Evolutionary conservation across 2,329 filamentous ascomycete species (phyloP).

Genomic region (Microdochium bolleyi): DNA sequence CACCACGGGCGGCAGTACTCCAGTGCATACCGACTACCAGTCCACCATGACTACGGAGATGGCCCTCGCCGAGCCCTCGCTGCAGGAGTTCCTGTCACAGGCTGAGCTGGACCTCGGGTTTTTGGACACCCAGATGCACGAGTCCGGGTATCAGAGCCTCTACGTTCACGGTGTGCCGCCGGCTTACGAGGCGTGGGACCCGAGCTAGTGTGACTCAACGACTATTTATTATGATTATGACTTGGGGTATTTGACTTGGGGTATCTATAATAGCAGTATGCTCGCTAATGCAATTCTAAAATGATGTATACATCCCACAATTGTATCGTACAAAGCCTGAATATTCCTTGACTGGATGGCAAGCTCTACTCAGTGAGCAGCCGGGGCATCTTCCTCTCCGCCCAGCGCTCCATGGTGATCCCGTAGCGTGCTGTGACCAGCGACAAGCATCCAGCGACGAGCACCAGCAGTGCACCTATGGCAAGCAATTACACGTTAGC

Average conservation of each 20-base stretch:
- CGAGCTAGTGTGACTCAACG: neutral
- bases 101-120: constrained; percentile 21
- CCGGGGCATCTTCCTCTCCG: neutral
- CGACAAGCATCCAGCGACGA: neutral
- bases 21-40: neutral
- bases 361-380: neutral
- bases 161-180: neutral
- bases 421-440: neutral
- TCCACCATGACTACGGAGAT: constrained; percentile 20
- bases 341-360: no score
- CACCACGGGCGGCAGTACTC: neutral
- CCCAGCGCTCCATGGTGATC: neutral
- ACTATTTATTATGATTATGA: no score
- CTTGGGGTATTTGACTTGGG: no score
- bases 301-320: no score
- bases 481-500: neutral
- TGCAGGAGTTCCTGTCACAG: constrained; percentile 24
- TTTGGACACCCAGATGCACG: constrained; percentile 13
- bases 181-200: neutral
- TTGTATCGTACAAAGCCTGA: no score
- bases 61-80: constrained; percentile 24
- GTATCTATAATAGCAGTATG: no score
- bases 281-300: neutral
- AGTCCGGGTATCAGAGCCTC: constrained; percentile 1
- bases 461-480: neutral